phyloP scores from a whole-genome alignment of 2,329 filamentous ascomycete genomes.

The Aspergillus brunneoviolaceus region DNA sequence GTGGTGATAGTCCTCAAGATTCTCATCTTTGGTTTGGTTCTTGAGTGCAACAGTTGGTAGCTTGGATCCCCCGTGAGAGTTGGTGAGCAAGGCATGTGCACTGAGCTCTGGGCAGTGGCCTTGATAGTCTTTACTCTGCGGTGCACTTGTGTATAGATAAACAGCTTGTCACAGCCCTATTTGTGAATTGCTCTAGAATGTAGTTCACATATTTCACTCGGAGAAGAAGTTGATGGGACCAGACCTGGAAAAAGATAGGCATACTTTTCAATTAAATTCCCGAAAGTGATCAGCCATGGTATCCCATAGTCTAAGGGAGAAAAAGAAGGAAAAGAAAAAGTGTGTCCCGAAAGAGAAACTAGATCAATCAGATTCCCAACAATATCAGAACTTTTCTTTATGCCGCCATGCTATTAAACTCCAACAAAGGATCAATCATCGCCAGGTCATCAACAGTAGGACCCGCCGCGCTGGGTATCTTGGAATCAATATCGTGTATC shows the following conservation, averaged over 20 bases:
- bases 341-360: not conserved
- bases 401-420: conserved; percentile 29
- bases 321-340: not conserved
- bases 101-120: not conserved
- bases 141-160: too few species aligned
- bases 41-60: too few species aligned
- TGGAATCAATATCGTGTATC: conserved; percentile 29
- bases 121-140: too few species aligned
- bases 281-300: not conserved
- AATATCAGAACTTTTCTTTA: not conserved
- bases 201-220: too few species aligned
- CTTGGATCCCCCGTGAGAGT: too few species aligned
- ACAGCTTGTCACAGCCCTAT: too few species aligned
- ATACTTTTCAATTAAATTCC: not conserved
- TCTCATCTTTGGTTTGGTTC: too few species aligned
- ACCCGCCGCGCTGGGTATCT: conserved; percentile 25
- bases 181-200: too few species aligned
- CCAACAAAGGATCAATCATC: conserved; percentile 36
- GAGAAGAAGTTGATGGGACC: too few species aligned
- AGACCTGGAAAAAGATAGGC: too few species aligned
- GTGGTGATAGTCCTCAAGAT: too few species aligned
- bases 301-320: not conserved
- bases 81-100: not conserved
- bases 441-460: conserved; percentile 28
- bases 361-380: not conserved